Percentiles rank a stretch among this genome's conserved stretches.
These are phyloP conservation scores for Adansonia madagascariensis DNA, from an alignment of 441 rosid genomes.

Conservation along the genomic window DNA sequence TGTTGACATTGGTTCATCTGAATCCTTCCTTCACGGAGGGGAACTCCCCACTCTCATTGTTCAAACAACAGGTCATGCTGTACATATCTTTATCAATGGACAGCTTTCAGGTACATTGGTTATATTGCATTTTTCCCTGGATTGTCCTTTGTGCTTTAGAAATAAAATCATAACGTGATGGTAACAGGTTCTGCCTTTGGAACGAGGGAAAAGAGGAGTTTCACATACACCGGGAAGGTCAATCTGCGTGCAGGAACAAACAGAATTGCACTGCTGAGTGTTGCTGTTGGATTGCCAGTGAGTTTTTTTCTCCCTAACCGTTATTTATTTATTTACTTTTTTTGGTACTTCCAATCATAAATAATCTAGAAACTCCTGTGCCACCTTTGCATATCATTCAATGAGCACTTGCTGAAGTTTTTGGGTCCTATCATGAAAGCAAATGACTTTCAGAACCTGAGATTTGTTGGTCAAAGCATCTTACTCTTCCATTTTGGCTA, in stretches of 20 bases:
- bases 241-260: slow-evolving; percentile 78
- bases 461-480: not conserved
- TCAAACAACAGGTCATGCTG: slow-evolving; percentile 87
- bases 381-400: not conserved
- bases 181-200: slow-evolving; percentile 83
- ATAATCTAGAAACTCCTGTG: not conserved
- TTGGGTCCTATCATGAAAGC: not conserved
- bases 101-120: slow-evolving; percentile 69
- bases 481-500: not conserved
- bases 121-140: not conserved
- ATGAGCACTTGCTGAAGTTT: not conserved
- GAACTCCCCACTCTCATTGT: slow-evolving; percentile 83
- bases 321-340: slow-evolving; percentile 20
- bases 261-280: slow-evolving; percentile 85
- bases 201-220: slow-evolving; percentile 72
- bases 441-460: not conserved
- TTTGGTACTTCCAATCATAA: not conserved
- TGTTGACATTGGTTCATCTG: slow-evolving; percentile 72
- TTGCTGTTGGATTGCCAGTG: slow-evolving; percentile 94
- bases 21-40: slow-evolving; percentile 86
- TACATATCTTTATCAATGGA: slow-evolving; percentile 88
- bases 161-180: slow-evolving; percentile 21
- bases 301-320: slow-evolving; percentile 35
- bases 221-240: slow-evolving; percentile 75
- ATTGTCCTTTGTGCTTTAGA: slow-evolving; percentile 9